Evolutionary conservation across 306 rosid species (phyloP).

Genomic region (Medicago lupulina): DNA sequence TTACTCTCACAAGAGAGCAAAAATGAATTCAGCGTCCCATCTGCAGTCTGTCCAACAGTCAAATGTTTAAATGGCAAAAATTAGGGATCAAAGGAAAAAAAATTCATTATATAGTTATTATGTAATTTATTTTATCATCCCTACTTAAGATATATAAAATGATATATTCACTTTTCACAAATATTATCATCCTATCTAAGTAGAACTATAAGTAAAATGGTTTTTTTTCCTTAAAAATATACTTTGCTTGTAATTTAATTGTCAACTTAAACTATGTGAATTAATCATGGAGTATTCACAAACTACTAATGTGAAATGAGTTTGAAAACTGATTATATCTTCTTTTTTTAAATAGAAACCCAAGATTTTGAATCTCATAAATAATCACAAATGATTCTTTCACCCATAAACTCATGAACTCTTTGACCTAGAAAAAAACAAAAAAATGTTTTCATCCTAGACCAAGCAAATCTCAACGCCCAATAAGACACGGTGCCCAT

Average conservation of each 20-base stretch:
- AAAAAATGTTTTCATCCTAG: too few relatives aligned
- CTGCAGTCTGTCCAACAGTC: not conserved
- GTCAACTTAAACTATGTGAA: not conserved
- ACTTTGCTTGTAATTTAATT: not conserved
- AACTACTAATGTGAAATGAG: too few relatives aligned
- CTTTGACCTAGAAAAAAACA: too few relatives aligned
- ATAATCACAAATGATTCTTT: too few relatives aligned
- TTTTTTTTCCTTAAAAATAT: not conserved
- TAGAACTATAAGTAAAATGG: not conserved
- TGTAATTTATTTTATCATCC: not conserved
- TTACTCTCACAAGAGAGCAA: not conserved
- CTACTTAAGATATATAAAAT: not conserved
- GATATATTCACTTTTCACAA: not conserved
- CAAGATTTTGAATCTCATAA: too few relatives aligned
- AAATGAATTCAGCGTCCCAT: not conserved
- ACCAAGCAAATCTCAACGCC: too few relatives aligned
- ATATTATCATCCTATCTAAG: too few relatives aligned
- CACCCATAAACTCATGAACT: too few relatives aligned
- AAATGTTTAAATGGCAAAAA: not conserved
- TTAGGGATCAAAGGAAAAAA: not conserved
- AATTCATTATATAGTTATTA: not conserved
- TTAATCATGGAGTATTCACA: too few relatives aligned
- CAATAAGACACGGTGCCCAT: too few relatives aligned
- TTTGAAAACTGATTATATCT: too few relatives aligned
- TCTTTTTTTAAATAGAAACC: too few relatives aligned